Percentiles rank a stretch among this genome's conserved stretches.
Evolutionary conservation across 2,329 filamentous ascomycete genomes (phyloP).

Genomic region (Venturia carpophila): DNA sequence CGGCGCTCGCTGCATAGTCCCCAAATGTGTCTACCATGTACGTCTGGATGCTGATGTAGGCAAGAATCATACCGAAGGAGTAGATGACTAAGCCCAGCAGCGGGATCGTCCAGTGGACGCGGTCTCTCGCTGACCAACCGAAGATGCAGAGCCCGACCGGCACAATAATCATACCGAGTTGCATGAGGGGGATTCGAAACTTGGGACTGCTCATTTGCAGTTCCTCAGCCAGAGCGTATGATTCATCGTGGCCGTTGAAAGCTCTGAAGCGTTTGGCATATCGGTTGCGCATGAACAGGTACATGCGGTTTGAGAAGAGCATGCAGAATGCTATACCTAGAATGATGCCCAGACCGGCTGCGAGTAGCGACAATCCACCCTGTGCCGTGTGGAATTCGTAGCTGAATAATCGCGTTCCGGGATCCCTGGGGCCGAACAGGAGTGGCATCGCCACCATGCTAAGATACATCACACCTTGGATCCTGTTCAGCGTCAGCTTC

Average conservation of each 20-base stretch:
- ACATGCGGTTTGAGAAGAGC: slow-evolving; percentile 44
- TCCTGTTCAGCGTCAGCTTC: not conserved
- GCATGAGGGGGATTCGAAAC: slow-evolving; percentile 53
- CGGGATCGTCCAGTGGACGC: slow-evolving; percentile 47
- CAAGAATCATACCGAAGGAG: slow-evolving; percentile 32
- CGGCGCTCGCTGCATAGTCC: slow-evolving; percentile 18
- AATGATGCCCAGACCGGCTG: slow-evolving; percentile 55
- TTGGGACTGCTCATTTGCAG: slow-evolving; percentile 41
- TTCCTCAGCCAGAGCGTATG: not conserved
- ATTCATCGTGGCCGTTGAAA: not conserved
- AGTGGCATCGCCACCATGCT: slow-evolving; percentile 6
- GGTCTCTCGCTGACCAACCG: slow-evolving; percentile 47
- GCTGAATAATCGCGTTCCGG: not conserved
- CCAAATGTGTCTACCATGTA: slow-evolving; percentile 19
- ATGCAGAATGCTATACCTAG: slow-evolving; percentile 37
- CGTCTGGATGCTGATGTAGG: slow-evolving; percentile 16
- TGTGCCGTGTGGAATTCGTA: slow-evolving; percentile 52
- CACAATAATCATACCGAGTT: slow-evolving; percentile 45
- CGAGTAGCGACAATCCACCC: slow-evolving; percentile 56
- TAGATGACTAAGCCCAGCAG: slow-evolving; percentile 47
- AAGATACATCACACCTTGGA: slow-evolving; percentile 7
- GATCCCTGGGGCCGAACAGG: not conserved
- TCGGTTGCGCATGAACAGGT: slow-evolving; percentile 38
- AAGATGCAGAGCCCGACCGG: slow-evolving; percentile 50
- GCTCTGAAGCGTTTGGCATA: slow-evolving; percentile 32